Base-by-base conservation (phyloP, 805 yeast species). In the Candida anglica region DNA sequence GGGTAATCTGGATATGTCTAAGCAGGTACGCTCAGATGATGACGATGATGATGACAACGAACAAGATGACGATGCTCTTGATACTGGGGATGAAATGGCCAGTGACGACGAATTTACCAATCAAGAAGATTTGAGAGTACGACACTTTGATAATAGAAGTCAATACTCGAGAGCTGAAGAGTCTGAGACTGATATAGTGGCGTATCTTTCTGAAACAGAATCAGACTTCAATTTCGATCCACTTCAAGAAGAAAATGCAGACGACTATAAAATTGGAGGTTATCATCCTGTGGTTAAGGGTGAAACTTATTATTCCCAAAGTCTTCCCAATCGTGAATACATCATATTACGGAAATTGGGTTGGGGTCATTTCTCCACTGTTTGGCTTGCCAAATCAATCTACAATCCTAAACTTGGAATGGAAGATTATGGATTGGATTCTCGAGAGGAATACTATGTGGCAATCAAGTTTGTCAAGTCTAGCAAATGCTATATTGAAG, bases 291-390 rank as follows among this genome's bases (percentile, higher is more conserved):
- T 79, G 3, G 60, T 45, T 36, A 66, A 74, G 19, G 78, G 79
- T 19, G 85, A 79, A 43, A 49, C 56, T 11, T 75, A 76, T 46
- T 75, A 74, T 25, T 50, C 62, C 6, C 52, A 60, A 30, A 22
- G 15, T 7, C 11, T 32, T 16, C 34, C 34, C 5, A 22, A 16
- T 4, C 19, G 28, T 13, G 52, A 52, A 23, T 77, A 77, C 50
- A 48, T 58, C 6, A 56, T 77, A 17, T 60, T 75, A 15, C 58
- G 83, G 19, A 79, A 79, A 50, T 58, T 79, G 6, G 86, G 86
- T 3, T 77, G 83, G 83, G 86, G 86, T 22, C 83, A 79, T 47
- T 79, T 79, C 45, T 74, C 81, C 25, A 78, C 85, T 1, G 86
- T 79, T n/a, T 79, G 85, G 85, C 53, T 79, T 19, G 82, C 82